Percentiles rank a stretch among this genome's conserved stretches.
These are phyloP conservation scores for Phlyctochytrium arcticum DNA, from an alignment of 192 early-diverging fungal genomes.

Conservation along the genomic window DNA sequence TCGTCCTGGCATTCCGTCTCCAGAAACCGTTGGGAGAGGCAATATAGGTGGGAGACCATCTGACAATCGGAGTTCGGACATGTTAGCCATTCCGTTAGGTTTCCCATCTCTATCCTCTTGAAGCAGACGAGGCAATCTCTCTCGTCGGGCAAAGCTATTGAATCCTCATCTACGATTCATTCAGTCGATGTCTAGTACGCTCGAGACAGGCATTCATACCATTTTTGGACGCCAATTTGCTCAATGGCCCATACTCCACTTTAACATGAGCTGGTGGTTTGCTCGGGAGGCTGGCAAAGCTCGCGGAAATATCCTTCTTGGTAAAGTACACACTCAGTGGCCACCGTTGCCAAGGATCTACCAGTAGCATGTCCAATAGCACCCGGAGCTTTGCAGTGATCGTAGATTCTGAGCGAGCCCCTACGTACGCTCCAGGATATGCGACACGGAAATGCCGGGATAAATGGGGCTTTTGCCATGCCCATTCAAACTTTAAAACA, in stretches of 20 bases:
- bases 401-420: slow-evolving; percentile 9
- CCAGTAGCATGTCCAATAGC: slow-evolving; percentile 30
- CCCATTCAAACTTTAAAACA: slow-evolving; percentile 41
- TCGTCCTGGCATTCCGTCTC: background rate
- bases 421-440: slow-evolving; percentile 20
- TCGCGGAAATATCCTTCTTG: background rate
- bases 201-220: background rate
- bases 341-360: slow-evolving; percentile 30
- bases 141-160: too few species aligned
- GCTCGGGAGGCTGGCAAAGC: slow-evolving; percentile 12
- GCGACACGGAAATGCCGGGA: slow-evolving; percentile 39
- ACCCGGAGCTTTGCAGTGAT: slow-evolving; percentile 31
- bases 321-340: slow-evolving; percentile 14
- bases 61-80: slow-evolving; percentile 14
- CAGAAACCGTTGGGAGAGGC: slow-evolving; percentile 37
- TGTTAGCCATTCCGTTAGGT: background rate
- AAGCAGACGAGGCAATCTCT: slow-evolving; percentile 11
- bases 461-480: slow-evolving; percentile 45
- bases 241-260: background rate
- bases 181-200: background rate
- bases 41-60: slow-evolving; percentile 32
- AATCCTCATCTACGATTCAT: too few species aligned
- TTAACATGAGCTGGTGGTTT: slow-evolving; percentile 9
- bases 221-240: slow-evolving; percentile 1
- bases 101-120: background rate